phyloP scores from a whole-genome alignment of 441 rosid genomes.

The Pelargonium myrrhifolium region DNA sequence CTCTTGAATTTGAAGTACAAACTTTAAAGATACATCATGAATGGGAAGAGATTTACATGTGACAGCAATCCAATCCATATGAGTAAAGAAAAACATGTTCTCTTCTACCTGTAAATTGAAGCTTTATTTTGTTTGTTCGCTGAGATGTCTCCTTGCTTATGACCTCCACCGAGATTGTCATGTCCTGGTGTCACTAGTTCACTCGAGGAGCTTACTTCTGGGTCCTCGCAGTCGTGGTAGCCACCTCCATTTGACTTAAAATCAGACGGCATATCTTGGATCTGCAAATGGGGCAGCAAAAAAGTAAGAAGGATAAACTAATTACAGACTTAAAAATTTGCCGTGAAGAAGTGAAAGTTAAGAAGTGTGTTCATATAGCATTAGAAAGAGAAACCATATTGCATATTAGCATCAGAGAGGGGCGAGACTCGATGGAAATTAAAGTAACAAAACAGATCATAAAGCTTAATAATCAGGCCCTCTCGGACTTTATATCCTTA shows the following conservation, averaged over 20 bases:
- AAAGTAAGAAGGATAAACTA: neutral
- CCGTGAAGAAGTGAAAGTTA: neutral
- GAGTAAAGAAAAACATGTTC: neutral
- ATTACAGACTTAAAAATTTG: neutral
- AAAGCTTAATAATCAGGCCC: neutral
- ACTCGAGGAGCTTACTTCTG: constrained; percentile 24
- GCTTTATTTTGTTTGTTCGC: constrained; percentile 33
- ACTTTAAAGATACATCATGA: neutral
- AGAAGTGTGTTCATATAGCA: neutral
- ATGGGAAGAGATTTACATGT: neutral
- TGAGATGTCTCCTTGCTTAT: constrained; percentile 31
- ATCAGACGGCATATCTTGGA: constrained; percentile 33
- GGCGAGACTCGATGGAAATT: too few species aligned
- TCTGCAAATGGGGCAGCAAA: constrained; percentile 22
- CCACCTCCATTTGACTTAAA: constrained; percentile 35
- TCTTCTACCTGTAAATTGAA: constrained; percentile 45
- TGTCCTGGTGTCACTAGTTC: constrained; percentile 19
- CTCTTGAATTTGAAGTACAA: neutral
- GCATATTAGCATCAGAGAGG: too few species aligned
- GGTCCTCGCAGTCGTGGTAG: constrained; percentile 29
- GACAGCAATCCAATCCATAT: neutral
- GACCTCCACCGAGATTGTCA: constrained; percentile 29
- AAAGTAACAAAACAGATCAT: neutral
- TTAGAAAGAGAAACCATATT: too few species aligned
- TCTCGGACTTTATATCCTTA: neutral